These are phyloP conservation scores for Pavlovales sp. DNA, from an alignment of 208 protist genomes.

Conservation along the genomic window DNA sequence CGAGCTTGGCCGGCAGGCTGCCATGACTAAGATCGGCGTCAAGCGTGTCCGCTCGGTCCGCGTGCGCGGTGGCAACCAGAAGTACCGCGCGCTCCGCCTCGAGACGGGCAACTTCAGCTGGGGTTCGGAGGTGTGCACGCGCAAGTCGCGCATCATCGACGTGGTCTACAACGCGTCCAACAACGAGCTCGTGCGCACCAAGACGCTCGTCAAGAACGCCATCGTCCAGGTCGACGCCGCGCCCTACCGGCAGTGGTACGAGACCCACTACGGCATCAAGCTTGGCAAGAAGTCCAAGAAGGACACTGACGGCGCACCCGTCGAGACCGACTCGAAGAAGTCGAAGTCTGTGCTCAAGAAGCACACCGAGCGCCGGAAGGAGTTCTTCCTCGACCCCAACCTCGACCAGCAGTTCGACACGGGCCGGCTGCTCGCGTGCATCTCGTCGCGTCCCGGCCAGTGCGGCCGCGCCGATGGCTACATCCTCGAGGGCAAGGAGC, in stretches of 20 bases:
- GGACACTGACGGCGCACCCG: constrained; percentile 47
- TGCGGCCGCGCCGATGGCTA: constrained; percentile 93
- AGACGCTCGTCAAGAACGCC: constrained; percentile 98
- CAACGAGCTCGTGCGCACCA: constrained; percentile 99
- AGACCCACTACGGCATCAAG: constrained; percentile 90
- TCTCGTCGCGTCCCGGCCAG: constrained; percentile 97
- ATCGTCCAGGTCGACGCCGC: constrained; percentile 75
- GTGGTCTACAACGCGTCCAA: constrained; percentile 99
- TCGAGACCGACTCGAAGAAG: constrained; percentile 70
- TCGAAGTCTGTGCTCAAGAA: constrained; percentile 61
- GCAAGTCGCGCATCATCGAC: constrained; percentile 89
- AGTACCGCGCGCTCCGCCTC: constrained; percentile 96
- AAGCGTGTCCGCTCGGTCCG: constrained; percentile 83
- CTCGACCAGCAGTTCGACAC: constrained; percentile 82
- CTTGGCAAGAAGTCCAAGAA: constrained; percentile 79
- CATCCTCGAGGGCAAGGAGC: constrained; percentile 97
- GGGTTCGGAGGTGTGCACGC: constrained; percentile 74
- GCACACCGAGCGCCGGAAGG: constrained; percentile 45
- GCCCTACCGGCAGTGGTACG: constrained; percentile 97
- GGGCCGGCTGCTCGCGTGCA: constrained; percentile 81
- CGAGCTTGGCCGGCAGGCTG: constrained; percentile 90
- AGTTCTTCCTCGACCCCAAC: constrained; percentile 59
- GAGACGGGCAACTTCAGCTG: constrained; percentile 98
- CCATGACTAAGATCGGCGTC: constrained; percentile 90
- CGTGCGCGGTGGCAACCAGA: constrained; percentile 93